Evolutionary conservation across 139 green algal species (phyloP).

Genomic region (Micractinium conductrix): DNA sequence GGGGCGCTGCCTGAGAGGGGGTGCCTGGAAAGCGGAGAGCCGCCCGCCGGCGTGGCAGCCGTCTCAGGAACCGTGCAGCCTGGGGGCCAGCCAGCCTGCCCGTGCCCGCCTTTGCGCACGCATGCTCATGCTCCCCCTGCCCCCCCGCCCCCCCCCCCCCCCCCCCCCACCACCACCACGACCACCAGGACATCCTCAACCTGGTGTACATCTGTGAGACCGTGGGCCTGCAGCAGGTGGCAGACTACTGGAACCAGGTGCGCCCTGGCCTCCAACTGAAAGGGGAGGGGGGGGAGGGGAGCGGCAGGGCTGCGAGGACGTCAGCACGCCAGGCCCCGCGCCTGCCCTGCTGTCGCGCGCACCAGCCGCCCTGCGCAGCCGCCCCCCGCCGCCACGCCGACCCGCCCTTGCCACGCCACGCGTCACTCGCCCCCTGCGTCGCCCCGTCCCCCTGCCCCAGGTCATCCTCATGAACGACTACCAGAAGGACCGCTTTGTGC

Average conservation of each 20-base stretch:
- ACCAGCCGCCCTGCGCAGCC: neutral
- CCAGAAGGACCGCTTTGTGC: conserved; percentile 98
- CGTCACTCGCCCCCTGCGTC: neutral
- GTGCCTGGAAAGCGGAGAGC: too few relatives aligned
- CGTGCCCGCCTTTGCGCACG: too few relatives aligned
- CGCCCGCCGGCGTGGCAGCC: too few relatives aligned
- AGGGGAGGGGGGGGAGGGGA: neutral
- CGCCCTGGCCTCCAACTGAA: neutral
- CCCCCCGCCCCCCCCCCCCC: too few relatives aligned
- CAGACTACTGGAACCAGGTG: conserved; percentile 93
- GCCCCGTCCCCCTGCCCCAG: conserved; percentile 21
- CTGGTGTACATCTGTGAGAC: conserved; percentile 97
- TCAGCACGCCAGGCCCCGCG: neutral
- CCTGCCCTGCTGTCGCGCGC: neutral
- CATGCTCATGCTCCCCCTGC: too few relatives aligned
- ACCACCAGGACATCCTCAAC: conserved; percentile 98
- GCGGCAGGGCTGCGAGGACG: neutral
- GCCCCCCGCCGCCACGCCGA: neutral
- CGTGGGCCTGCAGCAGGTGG: conserved; percentile 92
- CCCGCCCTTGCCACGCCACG: neutral
- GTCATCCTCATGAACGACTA: conserved; percentile 98
- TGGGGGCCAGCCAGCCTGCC: too few relatives aligned
- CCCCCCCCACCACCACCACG: too few relatives aligned
- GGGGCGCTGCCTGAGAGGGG: too few relatives aligned
- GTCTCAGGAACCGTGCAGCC: too few relatives aligned